These are phyloP conservation scores for Yamadazyma jaroonii DNA, from an alignment of 1,139 yeast genomes.

Conservation along the genomic window DNA sequence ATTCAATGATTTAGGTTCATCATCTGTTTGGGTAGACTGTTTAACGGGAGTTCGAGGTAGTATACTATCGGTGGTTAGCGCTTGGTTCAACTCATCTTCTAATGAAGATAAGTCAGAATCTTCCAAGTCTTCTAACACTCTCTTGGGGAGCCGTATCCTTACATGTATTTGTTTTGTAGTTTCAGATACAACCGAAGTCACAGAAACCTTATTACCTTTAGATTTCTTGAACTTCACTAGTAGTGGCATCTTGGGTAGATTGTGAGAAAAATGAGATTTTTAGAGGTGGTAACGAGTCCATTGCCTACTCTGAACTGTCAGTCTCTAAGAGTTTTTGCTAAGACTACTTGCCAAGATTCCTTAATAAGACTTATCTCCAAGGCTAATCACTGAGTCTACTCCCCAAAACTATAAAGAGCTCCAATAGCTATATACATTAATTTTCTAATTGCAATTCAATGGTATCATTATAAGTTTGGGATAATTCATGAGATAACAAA, in stretches of 20 bases:
- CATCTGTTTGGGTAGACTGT: not conserved
- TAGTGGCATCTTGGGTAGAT: conserved; percentile 5
- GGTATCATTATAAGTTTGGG: conserved; percentile 31
- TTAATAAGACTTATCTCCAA: too few relatives aligned
- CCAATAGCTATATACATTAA: conserved; percentile 6
- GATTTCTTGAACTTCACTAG: conserved; percentile 8
- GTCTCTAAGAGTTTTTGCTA: too few relatives aligned
- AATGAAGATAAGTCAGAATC: conserved; percentile 14
- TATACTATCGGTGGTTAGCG: not conserved
- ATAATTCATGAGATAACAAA: conserved; percentile 47
- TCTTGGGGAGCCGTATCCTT: conserved; percentile 16
- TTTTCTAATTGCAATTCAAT: conserved; percentile 18
- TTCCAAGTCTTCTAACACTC: not conserved
- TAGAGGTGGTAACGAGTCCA: too few relatives aligned
- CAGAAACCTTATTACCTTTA: conserved; percentile 7
- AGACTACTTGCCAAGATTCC: too few relatives aligned
- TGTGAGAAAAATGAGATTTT: too few relatives aligned
- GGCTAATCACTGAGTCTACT: too few relatives aligned
- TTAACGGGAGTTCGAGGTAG: not conserved
- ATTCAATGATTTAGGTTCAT: not conserved
- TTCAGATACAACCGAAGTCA: not conserved
- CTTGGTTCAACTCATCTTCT: conserved; percentile 18
- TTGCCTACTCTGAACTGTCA: too few relatives aligned
- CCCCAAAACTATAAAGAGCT: too few relatives aligned
- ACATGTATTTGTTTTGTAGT: conserved; percentile 9